phyloP scores from a whole-genome alignment of 2,329 filamentous ascomycete genomes.

The Trichoderma koningiopsis region DNA sequence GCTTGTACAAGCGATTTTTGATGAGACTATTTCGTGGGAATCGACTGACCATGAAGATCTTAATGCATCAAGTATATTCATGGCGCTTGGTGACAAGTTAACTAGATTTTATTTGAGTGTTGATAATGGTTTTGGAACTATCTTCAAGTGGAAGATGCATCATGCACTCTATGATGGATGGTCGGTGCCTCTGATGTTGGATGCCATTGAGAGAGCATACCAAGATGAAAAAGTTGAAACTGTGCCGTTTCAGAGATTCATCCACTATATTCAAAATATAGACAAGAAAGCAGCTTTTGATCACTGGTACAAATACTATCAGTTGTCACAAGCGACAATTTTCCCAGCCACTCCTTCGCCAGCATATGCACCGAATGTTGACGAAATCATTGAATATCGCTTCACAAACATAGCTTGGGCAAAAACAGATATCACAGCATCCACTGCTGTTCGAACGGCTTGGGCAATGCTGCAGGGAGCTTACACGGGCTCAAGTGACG shows the following conservation, averaged over 20 bases:
- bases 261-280: not conserved
- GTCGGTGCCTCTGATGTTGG: not conserved
- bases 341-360: not conserved
- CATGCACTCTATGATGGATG: not conserved
- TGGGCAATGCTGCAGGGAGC: not conserved
- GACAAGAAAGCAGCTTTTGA: not conserved
- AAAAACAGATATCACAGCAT: not conserved
- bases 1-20: not conserved
- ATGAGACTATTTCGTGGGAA: not conserved
- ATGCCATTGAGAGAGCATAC: constrained; percentile 35
- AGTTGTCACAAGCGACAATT: not conserved
- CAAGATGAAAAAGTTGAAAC: not conserved
- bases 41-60: not conserved
- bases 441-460: not conserved
- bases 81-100: not conserved
- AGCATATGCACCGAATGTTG: not conserved
- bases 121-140: not conserved
- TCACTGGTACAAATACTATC: not conserved
- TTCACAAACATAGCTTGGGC: not conserved
- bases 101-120: not conserved
- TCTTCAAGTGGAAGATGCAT: not conserved
- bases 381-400: not conserved
- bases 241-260: not conserved
- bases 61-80: not conserved
- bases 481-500: not conserved